Evolutionary conservation across 1,139 yeast species (phyloP), one percentile per base, ranked within the genome.

Genomic region (Yarrowia galli): DNA sequence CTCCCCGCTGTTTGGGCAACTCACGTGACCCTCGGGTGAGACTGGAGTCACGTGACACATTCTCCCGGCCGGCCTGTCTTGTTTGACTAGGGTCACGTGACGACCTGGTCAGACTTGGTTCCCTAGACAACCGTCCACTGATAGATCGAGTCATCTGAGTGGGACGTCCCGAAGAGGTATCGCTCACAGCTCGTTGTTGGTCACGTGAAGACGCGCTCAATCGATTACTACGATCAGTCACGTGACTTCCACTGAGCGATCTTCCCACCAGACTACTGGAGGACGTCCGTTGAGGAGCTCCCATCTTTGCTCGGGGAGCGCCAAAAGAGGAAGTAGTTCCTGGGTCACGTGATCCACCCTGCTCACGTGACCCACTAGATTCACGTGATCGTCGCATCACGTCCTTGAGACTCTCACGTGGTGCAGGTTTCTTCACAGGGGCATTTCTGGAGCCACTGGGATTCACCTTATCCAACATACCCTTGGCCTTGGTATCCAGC

Each of bases 401-500:
- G 5, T 56, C 63, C 15, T 28, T 40, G 18, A 56, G n/a, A 5
- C 48, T 40, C 16, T 56, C 63, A 9, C 63, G 18, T 8, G 22
- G 49, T 1, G 48, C 38, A 0, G 51, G 40, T 15, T 42, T 58
- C 6, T 32, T 28, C 15, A 16, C 16, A 2, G 42, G 18, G 1
- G 48, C 28, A 3, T 32, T 42, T 12, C 10, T 22, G 6, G 20
- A 28, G 2, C 51, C 40, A 3, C 22, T 46, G 2, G 64, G 64
- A 15, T 43, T 42, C 40, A 43, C 49, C 35, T 22, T 42, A 13
- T 58, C 64, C 42, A 58, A 8, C 51, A 58, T 15, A 2, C 42
- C 36, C 25, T 16, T 46, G 12, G 66, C 54, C 56, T 61, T 61
- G 10, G 66, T n/a, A 12, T 61, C 66, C 23, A 61, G 45, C 20